A percentile compares a stretch with the other conserved stretches of the same genome.
phyloP scores from a whole-genome alignment of 805 yeast genomes.

The Metschnikowia corniflorae region DNA sequence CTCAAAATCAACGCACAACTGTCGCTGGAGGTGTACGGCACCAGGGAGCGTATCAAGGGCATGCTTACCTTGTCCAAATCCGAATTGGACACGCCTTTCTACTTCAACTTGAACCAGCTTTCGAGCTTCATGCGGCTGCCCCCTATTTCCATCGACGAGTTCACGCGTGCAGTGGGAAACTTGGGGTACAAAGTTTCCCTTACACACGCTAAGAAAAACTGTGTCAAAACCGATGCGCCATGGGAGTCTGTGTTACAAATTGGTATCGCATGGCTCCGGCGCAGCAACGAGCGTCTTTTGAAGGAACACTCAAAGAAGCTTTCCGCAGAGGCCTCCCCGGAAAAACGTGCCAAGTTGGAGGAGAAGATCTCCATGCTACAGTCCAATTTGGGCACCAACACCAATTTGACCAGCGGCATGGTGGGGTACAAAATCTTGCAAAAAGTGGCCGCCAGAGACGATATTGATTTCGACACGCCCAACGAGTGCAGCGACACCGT shows the following conservation, averaged over 20 bases:
- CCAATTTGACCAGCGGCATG: constrained; percentile 38
- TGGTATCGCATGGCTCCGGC: constrained; percentile 54
- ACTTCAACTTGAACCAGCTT: constrained; percentile 74
- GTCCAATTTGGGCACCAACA: constrained; percentile 31
- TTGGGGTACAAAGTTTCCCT: constrained; percentile 78
- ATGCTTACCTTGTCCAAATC: constrained; percentile 81
- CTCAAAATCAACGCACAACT: constrained; percentile 51
- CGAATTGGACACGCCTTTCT: constrained; percentile 71
- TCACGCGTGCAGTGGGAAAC: constrained; percentile 79
- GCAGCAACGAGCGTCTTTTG: constrained; percentile 28
- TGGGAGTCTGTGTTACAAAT: constrained; percentile 75
- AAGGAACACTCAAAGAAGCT: constrained; percentile 17
- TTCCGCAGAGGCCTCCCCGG: constrained; percentile 13
- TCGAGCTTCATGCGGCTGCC: constrained; percentile 76
- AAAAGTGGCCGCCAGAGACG: constrained; percentile 33
- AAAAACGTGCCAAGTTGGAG: constrained; percentile 11
- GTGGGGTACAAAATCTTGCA: constrained; percentile 58
- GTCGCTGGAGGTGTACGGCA: constrained; percentile 61
- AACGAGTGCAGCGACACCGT: constrained; percentile 57
- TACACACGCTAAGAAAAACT: constrained; percentile 85
- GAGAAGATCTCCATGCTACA: constrained; percentile 23
- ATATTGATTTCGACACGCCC: constrained; percentile 55
- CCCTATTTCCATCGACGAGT: constrained; percentile 71
- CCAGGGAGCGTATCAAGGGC: constrained; percentile 82
- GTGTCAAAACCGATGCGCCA: constrained; percentile 88